Percentiles rank a stretch among this genome's conserved stretches.
phyloP scores from a whole-genome alignment of 352 stramenopile species.

The Globisporangium radiosum region DNA sequence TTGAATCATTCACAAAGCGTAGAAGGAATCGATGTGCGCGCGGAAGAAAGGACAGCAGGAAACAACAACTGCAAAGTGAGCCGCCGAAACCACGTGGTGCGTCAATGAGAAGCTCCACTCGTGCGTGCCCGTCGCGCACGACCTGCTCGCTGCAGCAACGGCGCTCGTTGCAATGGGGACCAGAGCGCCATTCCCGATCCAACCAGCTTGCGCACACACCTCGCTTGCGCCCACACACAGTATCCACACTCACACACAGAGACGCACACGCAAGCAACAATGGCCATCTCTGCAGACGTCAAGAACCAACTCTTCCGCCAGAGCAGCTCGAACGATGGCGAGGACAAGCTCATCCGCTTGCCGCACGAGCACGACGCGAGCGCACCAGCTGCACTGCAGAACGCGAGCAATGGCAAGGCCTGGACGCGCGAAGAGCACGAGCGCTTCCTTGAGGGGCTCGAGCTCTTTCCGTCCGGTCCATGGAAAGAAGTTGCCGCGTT shows the following conservation, averaged over 20 bases:
- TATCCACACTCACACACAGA: neutral
- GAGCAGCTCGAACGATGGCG: constrained; percentile 11
- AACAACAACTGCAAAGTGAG: no score
- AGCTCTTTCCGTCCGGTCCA: constrained; percentile 28
- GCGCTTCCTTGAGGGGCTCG: constrained; percentile 29
- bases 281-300: constrained; percentile 13
- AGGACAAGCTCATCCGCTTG: constrained; percentile 12
- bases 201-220: neutral
- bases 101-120: no score
- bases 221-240: neutral
- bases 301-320: constrained; percentile 14
- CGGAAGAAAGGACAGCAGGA: no score
- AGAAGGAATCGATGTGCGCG: no score
- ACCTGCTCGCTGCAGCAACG: no score
- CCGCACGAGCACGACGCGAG: constrained; percentile 4
- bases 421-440: constrained; percentile 31
- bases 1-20: no score
- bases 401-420: constrained; percentile 7
- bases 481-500: constrained; percentile 28
- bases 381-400: neutral
- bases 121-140: no score
- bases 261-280: neutral
- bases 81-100: no score
- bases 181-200: no score
- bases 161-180: no score